Base-by-base conservation (phyloP, 352 stramenopile genomes). In the Phytophthora sansomeana region DNA sequence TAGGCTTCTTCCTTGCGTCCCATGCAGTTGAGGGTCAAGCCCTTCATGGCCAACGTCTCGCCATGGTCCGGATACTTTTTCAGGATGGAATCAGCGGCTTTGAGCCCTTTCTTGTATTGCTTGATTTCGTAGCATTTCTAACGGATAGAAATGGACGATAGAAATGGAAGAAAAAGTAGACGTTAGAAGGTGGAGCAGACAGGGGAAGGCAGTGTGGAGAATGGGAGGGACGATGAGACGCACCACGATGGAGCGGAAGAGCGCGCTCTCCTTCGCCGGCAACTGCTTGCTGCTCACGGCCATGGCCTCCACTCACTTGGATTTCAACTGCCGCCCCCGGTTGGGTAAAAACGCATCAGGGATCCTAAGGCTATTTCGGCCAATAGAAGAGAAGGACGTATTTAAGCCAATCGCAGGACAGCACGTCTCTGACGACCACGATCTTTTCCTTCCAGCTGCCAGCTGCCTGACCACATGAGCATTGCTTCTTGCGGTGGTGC, bases 91-190 rank as follows among this genome's bases (percentile, higher is more conserved):
- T 96, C 95, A 26, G 97, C 92, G 19, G 94, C 88, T 69, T 99
- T 99, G 4, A 99, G 75, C 4, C 94, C 96, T 71, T 99, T 99
- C 80, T 99, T 99, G 88, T 99, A 99, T 72, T 99, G 93, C 77
- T 99, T 99, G 41, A 86, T 90, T 80, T 99, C 97, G 77, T 99
- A 99, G 71, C 96, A 97, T 92, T 98, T 99, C 83, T 92, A 66
- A 42, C 8, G 43, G 13, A 39, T 39, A 42, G 19, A 2, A 42
- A 19, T 24, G 21, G 21, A 24, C 21, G 21, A 24, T 24, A 24
- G 21, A 24, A 24, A 24, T 24, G 21, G 21, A 24, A 1, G 21
- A 24, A 1, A 24, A 24, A 3, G 1, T 24, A 24, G 21, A 24
- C 21, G 21, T 24, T 24, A 39, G 4, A 35, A 16, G 6, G 56